A percentile compares a stretch with the other conserved stretches of the same genome.
These are phyloP conservation scores for Aspergillus awamori DNA, from an alignment of 2,329 filamentous ascomycete genomes.

Conservation along the genomic window DNA sequence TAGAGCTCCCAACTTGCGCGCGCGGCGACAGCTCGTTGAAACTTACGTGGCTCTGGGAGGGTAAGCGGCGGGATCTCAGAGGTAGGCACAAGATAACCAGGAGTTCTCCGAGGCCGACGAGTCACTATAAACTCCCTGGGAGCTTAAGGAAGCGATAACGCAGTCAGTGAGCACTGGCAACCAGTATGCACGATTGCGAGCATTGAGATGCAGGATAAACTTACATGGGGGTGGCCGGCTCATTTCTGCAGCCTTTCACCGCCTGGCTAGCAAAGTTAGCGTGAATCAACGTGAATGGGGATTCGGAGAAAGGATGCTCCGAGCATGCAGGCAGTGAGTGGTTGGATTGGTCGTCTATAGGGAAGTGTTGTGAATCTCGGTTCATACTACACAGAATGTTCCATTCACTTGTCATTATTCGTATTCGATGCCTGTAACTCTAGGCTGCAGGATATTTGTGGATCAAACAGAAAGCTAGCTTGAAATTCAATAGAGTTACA, in stretches of 20 bases:
- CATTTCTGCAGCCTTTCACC: constrained; percentile 35
- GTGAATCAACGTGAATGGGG: background rate
- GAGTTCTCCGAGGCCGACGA: background rate
- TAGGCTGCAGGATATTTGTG: background rate
- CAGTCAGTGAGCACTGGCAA: constrained; percentile 9
- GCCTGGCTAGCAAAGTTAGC: constrained; percentile 26
- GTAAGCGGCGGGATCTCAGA: constrained; percentile 16
- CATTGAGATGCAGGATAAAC: constrained; percentile 18
- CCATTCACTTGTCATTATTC: constrained; percentile 5
- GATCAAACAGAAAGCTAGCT: constrained; percentile 7
- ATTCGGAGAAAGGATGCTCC: background rate
- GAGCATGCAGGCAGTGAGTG: background rate
- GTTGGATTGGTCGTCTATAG: too few relatives aligned
- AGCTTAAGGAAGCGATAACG: constrained; percentile 9
- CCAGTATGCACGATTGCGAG: constrained; percentile 9
- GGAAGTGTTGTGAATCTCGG: background rate
- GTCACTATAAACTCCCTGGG: constrained; percentile 14
- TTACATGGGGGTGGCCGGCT: constrained; percentile 22
- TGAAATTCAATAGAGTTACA: constrained; percentile 16
- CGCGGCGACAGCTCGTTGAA: background rate
- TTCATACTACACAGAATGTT: background rate
- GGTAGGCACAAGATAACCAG: constrained; percentile 9
- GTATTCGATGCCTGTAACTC: background rate
- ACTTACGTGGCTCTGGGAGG: constrained; percentile 20
- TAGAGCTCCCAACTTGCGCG: constrained; percentile 5